Conservation (phyloP, 2,329 filamentous ascomycete species). For the Fusarium pininemorale region DNA sequence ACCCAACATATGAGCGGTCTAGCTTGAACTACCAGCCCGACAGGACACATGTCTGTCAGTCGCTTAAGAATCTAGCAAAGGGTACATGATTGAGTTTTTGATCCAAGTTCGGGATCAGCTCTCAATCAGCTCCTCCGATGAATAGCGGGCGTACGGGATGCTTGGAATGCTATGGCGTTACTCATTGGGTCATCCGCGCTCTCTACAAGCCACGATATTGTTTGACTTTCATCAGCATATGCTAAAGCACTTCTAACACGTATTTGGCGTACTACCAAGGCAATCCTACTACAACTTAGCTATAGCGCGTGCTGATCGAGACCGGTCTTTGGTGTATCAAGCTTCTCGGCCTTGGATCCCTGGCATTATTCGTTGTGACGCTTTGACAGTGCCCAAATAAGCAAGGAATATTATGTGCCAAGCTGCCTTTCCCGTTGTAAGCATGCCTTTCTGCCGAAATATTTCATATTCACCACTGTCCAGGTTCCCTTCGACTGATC, state of each 20-base stretch:
- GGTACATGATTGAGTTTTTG: rapidly evolving
- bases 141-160: not conserved
- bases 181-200: not conserved
- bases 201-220: not conserved
- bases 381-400: no score
- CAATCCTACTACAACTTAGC: not conserved
- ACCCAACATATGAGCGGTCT: no score
- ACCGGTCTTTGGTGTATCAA: not conserved
- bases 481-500: not conserved
- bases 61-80: not conserved
- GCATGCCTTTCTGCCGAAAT: not conserved
- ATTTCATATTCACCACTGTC: not conserved
- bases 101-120: not conserved
- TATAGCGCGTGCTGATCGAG: not conserved
- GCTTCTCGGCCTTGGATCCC: not conserved
- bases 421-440: not conserved
- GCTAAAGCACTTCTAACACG: not conserved
- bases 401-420: not conserved
- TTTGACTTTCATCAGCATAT: not conserved
- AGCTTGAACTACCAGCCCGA: no score
- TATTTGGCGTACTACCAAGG: not conserved
- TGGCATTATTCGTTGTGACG: not conserved
- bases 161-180: not conserved
- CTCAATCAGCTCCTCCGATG: not conserved
- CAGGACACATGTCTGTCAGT: no score